A percentile compares a stretch with the other conserved stretches of the same genome.
phyloP scores from a whole-genome alignment of 2,329 filamentous ascomycete species.

The Phyllosticta citrichinensis region DNA sequence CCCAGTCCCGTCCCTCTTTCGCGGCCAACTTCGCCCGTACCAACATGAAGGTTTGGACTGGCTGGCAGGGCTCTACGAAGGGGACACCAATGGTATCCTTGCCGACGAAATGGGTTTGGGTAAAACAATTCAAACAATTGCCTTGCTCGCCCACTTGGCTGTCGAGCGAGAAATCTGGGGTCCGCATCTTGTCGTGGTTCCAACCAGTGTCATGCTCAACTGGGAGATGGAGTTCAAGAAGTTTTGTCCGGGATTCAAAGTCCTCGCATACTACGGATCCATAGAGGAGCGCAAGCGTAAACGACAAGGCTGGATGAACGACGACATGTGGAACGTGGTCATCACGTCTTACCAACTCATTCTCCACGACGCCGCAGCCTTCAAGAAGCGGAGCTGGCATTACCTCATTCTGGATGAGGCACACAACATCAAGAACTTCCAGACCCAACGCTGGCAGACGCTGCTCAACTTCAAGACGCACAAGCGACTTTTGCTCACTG shows the following conservation, averaged over 20 bases:
- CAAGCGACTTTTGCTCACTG: slow-evolving; percentile 77
- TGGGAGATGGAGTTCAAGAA: slow-evolving; percentile 99
- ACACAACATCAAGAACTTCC: slow-evolving; percentile 99
- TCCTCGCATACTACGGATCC: slow-evolving; percentile 90
- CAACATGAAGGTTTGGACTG: slow-evolving; percentile 96
- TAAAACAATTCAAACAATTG: slow-evolving; percentile 97
- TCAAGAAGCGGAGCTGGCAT: slow-evolving; percentile 88
- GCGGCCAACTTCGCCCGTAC: slow-evolving; percentile 86
- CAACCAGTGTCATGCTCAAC: slow-evolving; percentile 96
- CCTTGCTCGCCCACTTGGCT: slow-evolving; percentile 83
- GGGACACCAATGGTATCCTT: slow-evolving; percentile 88
- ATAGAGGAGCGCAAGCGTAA: slow-evolving; percentile 88
- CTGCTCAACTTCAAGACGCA: slow-evolving; percentile 88
- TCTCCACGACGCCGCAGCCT: slow-evolving; percentile 84
- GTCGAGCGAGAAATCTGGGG: slow-evolving; percentile 90
- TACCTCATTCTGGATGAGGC: slow-evolving; percentile 98
- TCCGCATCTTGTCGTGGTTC: slow-evolving; percentile 88
- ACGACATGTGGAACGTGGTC: slow-evolving; percentile 88
- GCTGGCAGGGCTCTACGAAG: slow-evolving; percentile 86
- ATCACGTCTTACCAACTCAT: slow-evolving; percentile 98
- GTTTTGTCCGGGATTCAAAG: slow-evolving; percentile 96
- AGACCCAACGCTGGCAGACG: slow-evolving; percentile 93
- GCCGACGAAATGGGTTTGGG: slow-evolving; percentile 98
- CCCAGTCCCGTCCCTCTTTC: slow-evolving; percentile 52
- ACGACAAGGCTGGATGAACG: slow-evolving; percentile 84